These are phyloP conservation scores for Penicillium nordicum DNA, from an alignment of 2,329 filamentous ascomycete genomes.

Conservation along the genomic window DNA sequence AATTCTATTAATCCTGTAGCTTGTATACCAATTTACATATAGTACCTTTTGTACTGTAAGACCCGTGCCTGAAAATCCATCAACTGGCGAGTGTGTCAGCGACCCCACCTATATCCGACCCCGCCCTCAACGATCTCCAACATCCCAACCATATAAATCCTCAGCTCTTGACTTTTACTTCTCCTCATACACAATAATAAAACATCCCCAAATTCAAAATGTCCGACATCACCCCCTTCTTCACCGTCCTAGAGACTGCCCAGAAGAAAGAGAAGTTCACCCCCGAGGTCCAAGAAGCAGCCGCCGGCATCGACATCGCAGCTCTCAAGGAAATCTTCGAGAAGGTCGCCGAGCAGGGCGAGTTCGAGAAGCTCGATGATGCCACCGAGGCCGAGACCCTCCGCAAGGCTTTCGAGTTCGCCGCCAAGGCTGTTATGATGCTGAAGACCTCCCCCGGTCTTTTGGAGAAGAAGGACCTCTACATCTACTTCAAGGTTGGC, in stretches of 20 bases:
- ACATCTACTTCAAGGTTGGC: constrained; percentile 41
- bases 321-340: constrained; percentile 24
- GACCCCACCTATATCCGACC: constrained; percentile 5
- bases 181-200: neutral
- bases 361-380: constrained; percentile 15
- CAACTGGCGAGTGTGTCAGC: constrained; percentile 17
- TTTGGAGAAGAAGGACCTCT: constrained; percentile 32
- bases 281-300: constrained; percentile 28
- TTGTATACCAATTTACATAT: too few species aligned
- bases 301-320: constrained; percentile 24
- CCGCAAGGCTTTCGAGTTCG: constrained; percentile 30
- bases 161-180: neutral
- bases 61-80: neutral
- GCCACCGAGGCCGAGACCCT: constrained; percentile 17
- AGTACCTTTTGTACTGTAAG: too few species aligned
- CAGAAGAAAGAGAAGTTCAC: constrained; percentile 29
- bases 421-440: constrained; percentile 31
- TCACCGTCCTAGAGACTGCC: constrained; percentile 25
- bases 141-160: constrained; percentile 7
- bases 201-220: constrained; percentile 20
- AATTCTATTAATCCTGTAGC: neutral
- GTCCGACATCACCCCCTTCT: constrained; percentile 28
- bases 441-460: constrained; percentile 23
- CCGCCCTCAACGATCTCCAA: constrained; percentile 13
- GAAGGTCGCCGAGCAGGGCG: constrained; percentile 15